phyloP scores from a whole-genome alignment of 2,329 filamentous ascomycete species.

The Kalmusia sp. region DNA sequence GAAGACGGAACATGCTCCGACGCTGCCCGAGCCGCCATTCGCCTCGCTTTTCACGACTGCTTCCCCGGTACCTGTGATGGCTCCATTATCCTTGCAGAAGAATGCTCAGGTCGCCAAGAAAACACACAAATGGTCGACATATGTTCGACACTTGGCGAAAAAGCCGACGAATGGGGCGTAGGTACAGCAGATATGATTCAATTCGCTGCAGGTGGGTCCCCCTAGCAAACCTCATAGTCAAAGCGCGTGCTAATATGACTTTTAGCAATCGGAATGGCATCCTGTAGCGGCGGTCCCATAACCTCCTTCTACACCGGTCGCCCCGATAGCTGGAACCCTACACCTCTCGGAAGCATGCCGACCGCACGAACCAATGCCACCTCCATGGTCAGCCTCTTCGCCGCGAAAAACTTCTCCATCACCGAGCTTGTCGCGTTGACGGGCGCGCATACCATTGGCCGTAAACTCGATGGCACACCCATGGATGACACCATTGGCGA shows the following conservation, averaged over 20 bases:
- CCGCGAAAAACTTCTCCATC: constrained; percentile 24
- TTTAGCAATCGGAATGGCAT: constrained; percentile 8
- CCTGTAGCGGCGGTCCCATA: constrained; percentile 11
- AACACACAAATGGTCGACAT: constrained; percentile 53
- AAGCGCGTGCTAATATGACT: background rate
- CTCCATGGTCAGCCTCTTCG: constrained; percentile 20
- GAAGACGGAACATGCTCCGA: constrained; percentile 7
- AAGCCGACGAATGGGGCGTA: constrained; percentile 44
- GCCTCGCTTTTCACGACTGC: constrained; percentile 17
- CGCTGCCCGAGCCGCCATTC: constrained; percentile 15
- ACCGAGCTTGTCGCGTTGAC: constrained; percentile 30
- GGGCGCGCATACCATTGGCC: constrained; percentile 27
- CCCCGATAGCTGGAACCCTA: constrained; percentile 9
- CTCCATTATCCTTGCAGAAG: constrained; percentile 12
- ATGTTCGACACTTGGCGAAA: constrained; percentile 38
- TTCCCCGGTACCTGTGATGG: constrained; percentile 14
- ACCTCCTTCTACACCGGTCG: constrained; percentile 16
- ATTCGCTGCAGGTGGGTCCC: constrained; percentile 14
- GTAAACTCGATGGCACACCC: constrained; percentile 18
- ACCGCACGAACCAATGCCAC: constrained; percentile 4
- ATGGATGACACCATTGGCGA: constrained; percentile 26
- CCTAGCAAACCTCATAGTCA: background rate
- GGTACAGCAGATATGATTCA: constrained; percentile 20
- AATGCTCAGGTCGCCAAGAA: constrained; percentile 24
- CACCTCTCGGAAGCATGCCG: constrained; percentile 11